Evolutionary conservation across 2,329 filamentous ascomycete genomes (phyloP).

Genomic region (Pseudocercospora vitis): DNA sequence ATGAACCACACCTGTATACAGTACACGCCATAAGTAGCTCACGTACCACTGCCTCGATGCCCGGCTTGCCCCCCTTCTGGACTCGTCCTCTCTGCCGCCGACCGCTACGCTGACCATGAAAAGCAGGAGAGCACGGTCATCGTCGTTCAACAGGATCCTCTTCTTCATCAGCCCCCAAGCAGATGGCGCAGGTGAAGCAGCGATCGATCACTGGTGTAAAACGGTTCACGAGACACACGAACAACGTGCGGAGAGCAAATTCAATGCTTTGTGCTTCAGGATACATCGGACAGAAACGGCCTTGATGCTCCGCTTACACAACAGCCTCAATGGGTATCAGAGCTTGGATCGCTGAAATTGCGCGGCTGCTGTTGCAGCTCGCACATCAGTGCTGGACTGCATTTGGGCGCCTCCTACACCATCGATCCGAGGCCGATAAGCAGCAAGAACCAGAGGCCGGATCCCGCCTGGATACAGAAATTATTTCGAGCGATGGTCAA

Average conservation of each 20-base stretch:
- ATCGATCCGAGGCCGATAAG: background rate
- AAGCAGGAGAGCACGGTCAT: conserved; percentile 1
- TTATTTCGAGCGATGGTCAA: background rate
- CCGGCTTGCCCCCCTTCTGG: background rate
- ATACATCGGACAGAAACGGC: conserved; percentile 1
- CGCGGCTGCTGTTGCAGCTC: background rate
- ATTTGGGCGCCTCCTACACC: background rate
- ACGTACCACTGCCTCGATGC: too few relatives aligned
- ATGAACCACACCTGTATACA: background rate
- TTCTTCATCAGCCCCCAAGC: conserved; percentile 5
- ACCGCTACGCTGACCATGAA: background rate
- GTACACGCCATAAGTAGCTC: background rate
- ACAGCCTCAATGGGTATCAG: conserved; percentile 1
- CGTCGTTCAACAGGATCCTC: background rate
- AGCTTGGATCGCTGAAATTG: conserved; percentile 3
- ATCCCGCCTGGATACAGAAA: background rate
- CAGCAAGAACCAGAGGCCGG: background rate
- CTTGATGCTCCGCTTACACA: background rate
- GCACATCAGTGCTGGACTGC: conserved; percentile 3
- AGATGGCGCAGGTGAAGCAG: conserved; percentile 1
- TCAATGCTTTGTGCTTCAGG: conserved; percentile 1
- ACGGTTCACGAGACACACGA: background rate
- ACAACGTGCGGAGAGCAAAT: background rate
- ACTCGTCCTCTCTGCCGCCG: background rate
- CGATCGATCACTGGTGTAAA: conserved; percentile 2